Evolutionary conservation across 192 early-diverging fungal species (phyloP).

Genomic region (Spinellus fusiger): DNA sequence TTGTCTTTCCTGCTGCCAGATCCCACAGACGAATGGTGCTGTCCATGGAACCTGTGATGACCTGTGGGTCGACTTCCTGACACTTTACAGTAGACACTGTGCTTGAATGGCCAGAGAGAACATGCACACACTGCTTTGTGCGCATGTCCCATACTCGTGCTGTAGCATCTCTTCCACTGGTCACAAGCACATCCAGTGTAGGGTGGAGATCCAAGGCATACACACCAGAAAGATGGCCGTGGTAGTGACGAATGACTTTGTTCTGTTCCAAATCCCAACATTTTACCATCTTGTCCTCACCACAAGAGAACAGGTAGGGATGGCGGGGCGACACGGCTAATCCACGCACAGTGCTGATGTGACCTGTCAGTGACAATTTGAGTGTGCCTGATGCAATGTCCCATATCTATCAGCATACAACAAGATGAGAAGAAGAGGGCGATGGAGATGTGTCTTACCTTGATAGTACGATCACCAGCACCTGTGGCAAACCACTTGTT

Average conservation of each 20-base stretch:
- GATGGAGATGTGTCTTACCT: constrained; percentile 40
- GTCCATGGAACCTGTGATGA: constrained; percentile 92
- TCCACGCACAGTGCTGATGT: constrained; percentile 92
- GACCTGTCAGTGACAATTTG: constrained; percentile 92
- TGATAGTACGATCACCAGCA: constrained; percentile 95
- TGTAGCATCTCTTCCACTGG: constrained; percentile 90
- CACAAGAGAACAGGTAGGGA: constrained; percentile 95
- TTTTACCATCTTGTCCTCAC: constrained; percentile 98
- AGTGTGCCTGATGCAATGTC: constrained; percentile 96
- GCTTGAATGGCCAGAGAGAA: constrained; percentile 78
- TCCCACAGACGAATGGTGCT: constrained; percentile 95
- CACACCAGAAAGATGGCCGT: constrained; percentile 94
- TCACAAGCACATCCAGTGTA: constrained; percentile 89
- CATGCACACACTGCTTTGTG: constrained; percentile 88
- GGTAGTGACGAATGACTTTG: constrained; percentile 98
- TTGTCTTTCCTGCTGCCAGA: constrained; percentile 91
- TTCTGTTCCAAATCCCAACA: constrained; percentile 99
- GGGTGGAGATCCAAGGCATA: constrained; percentile 92
- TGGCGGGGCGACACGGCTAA: constrained; percentile 91
- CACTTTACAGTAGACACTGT: constrained; percentile 86
- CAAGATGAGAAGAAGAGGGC: neutral
- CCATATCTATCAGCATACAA: constrained; percentile 72
- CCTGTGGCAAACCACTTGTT: constrained; percentile 99
- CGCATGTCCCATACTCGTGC: constrained; percentile 99
- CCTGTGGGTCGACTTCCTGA: constrained; percentile 95